These are phyloP conservation scores for Scutellaria minor DNA, from an alignment of 257 asterid genomes.

Conservation along the genomic window DNA sequence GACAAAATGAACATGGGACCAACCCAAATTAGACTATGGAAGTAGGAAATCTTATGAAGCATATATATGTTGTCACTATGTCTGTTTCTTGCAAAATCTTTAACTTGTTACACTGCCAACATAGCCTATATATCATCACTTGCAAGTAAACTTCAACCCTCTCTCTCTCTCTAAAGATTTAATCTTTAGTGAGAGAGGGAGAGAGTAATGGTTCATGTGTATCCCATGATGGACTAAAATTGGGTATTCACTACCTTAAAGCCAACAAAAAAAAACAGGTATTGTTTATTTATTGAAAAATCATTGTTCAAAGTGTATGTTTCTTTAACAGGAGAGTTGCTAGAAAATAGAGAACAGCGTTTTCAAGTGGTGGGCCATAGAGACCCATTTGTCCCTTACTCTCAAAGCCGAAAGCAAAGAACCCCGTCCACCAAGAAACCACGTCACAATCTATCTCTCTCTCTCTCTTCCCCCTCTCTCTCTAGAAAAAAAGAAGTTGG, in stretches of 20 bases:
- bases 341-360: slow-evolving; percentile 41
- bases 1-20: slow-evolving; percentile 32
- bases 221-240: slow-evolving; percentile 40
- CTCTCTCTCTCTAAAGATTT: not conserved
- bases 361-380: slow-evolving; percentile 46
- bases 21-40: slow-evolving; percentile 18
- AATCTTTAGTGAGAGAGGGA: not conserved
- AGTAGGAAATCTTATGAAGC: slow-evolving; percentile 24
- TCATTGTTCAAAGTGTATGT: slow-evolving; percentile 20
- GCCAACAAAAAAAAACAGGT: slow-evolving; percentile 30
- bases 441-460: slow-evolving; percentile 24
- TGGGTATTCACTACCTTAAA: slow-evolving; percentile 37
- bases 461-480: no score
- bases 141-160: slow-evolving; percentile 3
- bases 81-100: slow-evolving; percentile 29
- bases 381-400: slow-evolving; percentile 33
- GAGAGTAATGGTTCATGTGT: slow-evolving; percentile 6
- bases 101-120: slow-evolving; percentile 8
- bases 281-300: not conserved
- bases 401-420: slow-evolving; percentile 22
- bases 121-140: not conserved
- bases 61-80: slow-evolving; percentile 17
- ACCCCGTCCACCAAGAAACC: slow-evolving; percentile 56
- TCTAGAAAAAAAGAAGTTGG: no score
- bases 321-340: slow-evolving; percentile 34